A percentile compares a stretch with the other conserved stretches of the same genome.
phyloP scores from a whole-genome alignment of 257 asterid genomes.

The Solanum peruvianum region DNA sequence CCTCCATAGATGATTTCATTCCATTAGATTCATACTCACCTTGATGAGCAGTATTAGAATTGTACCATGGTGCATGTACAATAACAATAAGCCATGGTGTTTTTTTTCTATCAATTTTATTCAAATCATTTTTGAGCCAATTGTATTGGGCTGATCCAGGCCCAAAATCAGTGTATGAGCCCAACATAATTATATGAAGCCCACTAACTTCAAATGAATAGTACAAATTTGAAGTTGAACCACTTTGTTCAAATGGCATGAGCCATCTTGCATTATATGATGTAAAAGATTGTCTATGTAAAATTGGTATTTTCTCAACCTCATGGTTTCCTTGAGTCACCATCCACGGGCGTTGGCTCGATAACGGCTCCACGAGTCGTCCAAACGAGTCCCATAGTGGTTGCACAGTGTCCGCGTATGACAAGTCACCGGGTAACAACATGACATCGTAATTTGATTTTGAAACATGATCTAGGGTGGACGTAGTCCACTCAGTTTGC shows the following conservation, averaged over 20 bases:
- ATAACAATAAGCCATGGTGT: conserved; percentile 72
- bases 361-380: conserved; percentile 44
- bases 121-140: conserved; percentile 54
- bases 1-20: conserved; percentile 71
- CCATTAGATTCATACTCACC: conserved; percentile 41
- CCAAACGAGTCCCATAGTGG: conserved; percentile 74
- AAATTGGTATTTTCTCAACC: conserved; percentile 28
- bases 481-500: conserved; percentile 64
- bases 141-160: conserved; percentile 42
- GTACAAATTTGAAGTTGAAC: conserved; percentile 61
- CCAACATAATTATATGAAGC: conserved; percentile 70
- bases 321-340: conserved; percentile 93
- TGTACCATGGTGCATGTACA: conserved; percentile 92
- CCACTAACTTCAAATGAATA: conserved; percentile 74
- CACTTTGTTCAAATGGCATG: conserved; percentile 73
- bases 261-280: conserved; percentile 78
- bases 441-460: conserved; percentile 45
- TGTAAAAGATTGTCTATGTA: conserved; percentile 24
- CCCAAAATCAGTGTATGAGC: conserved; percentile 68
- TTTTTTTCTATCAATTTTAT: conserved; percentile 30
- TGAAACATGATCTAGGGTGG: conserved; percentile 54
- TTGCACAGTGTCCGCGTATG: conserved; percentile 50
- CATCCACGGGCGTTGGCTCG: conserved; percentile 87
- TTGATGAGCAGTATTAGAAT: conserved; percentile 62
- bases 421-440: conserved; percentile 61